These are phyloP conservation scores for Cyclotella sp. DNA, from an alignment of 108 stramenopile genomes.

Conservation along the genomic window DNA sequence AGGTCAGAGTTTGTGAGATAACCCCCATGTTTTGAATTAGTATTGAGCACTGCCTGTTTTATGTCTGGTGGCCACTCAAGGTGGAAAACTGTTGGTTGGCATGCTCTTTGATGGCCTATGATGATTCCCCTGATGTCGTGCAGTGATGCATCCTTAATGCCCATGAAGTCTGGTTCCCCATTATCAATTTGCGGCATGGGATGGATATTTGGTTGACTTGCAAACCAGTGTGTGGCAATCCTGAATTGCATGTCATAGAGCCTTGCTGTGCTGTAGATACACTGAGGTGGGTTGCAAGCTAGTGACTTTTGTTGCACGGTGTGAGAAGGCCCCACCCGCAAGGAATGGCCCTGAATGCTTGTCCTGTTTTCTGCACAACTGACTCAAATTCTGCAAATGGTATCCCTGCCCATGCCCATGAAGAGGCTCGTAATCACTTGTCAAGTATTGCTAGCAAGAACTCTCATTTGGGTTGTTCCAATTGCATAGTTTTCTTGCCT, in stretches of 20 bases:
- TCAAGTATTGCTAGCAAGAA: not conserved
- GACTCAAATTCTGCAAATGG: not conserved
- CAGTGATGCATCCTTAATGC: slow-evolving; percentile 35
- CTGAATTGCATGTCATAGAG: not conserved
- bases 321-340: not conserved
- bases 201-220: not conserved
- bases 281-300: not conserved
- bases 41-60: too few species aligned
- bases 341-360: not conserved
- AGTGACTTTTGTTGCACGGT: not conserved
- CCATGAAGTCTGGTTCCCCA: slow-evolving; percentile 23
- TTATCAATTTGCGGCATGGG: not conserved
- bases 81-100: slow-evolving; percentile 21
- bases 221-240: not conserved
- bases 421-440: not conserved
- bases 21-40: too few species aligned
- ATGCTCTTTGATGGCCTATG: not conserved
- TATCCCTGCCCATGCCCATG: not conserved
- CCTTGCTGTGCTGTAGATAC: not conserved
- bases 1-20: too few species aligned
- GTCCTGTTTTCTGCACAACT: not conserved
- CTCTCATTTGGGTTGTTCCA: not conserved
- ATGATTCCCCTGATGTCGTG: slow-evolving; percentile 26
- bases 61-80: too few species aligned
- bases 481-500: not conserved